These are phyloP conservation scores for Prillingera fragicola DNA, from an alignment of 1,284 basidiomycete genomes.

Conservation along the genomic window DNA sequence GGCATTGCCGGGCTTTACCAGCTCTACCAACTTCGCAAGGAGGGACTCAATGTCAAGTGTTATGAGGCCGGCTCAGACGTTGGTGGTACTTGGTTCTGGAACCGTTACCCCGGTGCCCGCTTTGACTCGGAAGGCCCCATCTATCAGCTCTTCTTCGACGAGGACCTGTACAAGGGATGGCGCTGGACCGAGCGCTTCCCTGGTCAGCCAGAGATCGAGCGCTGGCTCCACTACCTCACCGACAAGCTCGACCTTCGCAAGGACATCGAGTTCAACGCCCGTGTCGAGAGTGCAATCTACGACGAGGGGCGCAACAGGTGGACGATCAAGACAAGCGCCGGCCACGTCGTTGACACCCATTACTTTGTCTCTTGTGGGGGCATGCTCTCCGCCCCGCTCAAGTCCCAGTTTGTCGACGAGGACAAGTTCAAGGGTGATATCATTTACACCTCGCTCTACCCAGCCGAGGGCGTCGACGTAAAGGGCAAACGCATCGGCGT, in stretches of 20 bases:
- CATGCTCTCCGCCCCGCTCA: slow-evolving; percentile 10
- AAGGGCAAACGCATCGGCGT: slow-evolving; percentile 6
- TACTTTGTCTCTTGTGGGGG: slow-evolving; percentile 14
- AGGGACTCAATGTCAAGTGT: slow-evolving; percentile 2
- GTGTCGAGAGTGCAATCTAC: slow-evolving; percentile 5
- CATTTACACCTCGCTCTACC: slow-evolving; percentile 10
- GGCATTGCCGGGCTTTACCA: slow-evolving; percentile 16
- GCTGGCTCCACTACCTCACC: slow-evolving; percentile 12
- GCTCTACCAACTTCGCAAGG: slow-evolving; percentile 12
- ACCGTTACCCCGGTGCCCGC: slow-evolving; percentile 14
- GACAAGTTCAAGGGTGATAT: slow-evolving; percentile 13
- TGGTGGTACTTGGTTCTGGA: slow-evolving; percentile 18
- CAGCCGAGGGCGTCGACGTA: slow-evolving; percentile 10
- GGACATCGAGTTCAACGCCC: slow-evolving; percentile 12
- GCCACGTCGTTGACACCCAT: slow-evolving; percentile 10
- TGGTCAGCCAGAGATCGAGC: slow-evolving; percentile 14
- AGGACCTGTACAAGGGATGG: slow-evolving; percentile 15
- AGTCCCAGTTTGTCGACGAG: slow-evolving; percentile 6
- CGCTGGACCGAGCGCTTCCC: slow-evolving; percentile 16
- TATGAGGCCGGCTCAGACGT: slow-evolving; percentile 12
- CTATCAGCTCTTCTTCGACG: slow-evolving; percentile 13
- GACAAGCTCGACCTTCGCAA: slow-evolving; percentile 14
- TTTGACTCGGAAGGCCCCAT: slow-evolving; percentile 11
- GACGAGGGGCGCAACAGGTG: slow-evolving; percentile 5
- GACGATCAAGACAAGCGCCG: slow-evolving; percentile 9